Percentiles rank a stretch among this genome's conserved stretches.
These are phyloP conservation scores for Metarhizium album DNA, from an alignment of 2,329 filamentous ascomycete species.

Conservation along the genomic window DNA sequence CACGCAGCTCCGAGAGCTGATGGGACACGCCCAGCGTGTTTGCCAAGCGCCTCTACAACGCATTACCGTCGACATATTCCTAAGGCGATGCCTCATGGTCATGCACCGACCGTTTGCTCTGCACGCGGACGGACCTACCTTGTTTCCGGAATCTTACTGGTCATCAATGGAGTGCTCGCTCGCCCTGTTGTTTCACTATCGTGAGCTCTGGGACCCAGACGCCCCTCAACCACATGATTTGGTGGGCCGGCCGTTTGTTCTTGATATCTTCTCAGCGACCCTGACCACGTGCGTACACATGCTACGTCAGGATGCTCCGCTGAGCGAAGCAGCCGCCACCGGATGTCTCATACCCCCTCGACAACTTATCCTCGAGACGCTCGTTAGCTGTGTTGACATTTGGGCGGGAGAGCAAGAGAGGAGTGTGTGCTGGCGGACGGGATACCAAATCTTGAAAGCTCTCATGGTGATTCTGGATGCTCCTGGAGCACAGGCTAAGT, in stretches of 20 bases:
- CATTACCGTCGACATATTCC: constrained; percentile 24
- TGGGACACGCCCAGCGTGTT: constrained; percentile 19
- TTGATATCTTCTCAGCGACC: constrained; percentile 25
- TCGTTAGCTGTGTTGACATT: constrained; percentile 23
- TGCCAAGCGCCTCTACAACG: constrained; percentile 20
- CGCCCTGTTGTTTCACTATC: constrained; percentile 24
- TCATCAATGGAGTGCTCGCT: constrained; percentile 26
- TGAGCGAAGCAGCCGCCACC: constrained; percentile 16
- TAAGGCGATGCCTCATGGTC: constrained; percentile 25
- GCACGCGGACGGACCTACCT: constrained; percentile 19
- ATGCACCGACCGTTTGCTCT: constrained; percentile 25
- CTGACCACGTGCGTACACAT: constrained; percentile 24
- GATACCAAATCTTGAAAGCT: constrained; percentile 19
- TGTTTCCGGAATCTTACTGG: constrained; percentile 26
- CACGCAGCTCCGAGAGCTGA: constrained; percentile 20
- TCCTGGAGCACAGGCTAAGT: not conserved
- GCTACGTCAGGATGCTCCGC: constrained; percentile 22
- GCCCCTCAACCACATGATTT: constrained; percentile 16
- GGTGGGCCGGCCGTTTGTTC: constrained; percentile 22
- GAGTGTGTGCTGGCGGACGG: constrained; percentile 25
- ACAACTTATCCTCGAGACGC: constrained; percentile 24
- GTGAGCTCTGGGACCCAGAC: constrained; percentile 22
- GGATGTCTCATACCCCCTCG: constrained; percentile 22
- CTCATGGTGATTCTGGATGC: constrained; percentile 1
- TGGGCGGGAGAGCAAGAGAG: constrained; percentile 24